These are phyloP conservation scores for Cladosporium colombiae DNA, from an alignment of 2,329 filamentous ascomycete genomes.

Conservation along the genomic window DNA sequence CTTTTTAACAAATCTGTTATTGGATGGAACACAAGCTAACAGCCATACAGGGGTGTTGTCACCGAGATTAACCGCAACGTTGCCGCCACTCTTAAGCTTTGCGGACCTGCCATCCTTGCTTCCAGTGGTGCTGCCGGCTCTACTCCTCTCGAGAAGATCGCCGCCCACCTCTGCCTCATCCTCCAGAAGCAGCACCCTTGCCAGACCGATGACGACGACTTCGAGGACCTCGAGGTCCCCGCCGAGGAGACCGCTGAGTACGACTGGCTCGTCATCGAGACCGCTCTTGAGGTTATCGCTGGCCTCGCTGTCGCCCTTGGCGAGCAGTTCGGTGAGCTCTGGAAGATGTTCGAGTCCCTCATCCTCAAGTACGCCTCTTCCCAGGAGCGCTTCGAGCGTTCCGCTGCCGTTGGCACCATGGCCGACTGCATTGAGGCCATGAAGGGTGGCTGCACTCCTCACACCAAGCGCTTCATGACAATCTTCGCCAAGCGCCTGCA, in stretches of 20 bases:
- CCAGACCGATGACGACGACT: slow-evolving; percentile 84
- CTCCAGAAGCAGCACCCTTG: slow-evolving; percentile 90
- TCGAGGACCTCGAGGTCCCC: slow-evolving; percentile 71
- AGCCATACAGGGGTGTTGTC: slow-evolving; percentile 68
- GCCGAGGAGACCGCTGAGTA: slow-evolving; percentile 83
- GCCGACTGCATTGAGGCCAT: slow-evolving; percentile 89
- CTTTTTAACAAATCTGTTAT: slow-evolving; percentile 7
- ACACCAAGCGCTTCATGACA: slow-evolving; percentile 74
- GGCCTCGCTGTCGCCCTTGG: slow-evolving; percentile 83
- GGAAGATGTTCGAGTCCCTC: slow-evolving; percentile 94
- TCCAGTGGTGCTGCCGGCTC: slow-evolving; percentile 59
- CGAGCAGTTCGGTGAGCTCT: slow-evolving; percentile 77
- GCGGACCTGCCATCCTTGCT: slow-evolving; percentile 81
- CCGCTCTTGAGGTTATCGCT: slow-evolving; percentile 85
- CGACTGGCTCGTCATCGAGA: slow-evolving; percentile 96
- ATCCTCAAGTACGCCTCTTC: slow-evolving; percentile 85
- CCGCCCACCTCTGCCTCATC: slow-evolving; percentile 73
- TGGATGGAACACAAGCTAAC: slow-evolving; percentile 44
- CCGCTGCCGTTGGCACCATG: slow-evolving; percentile 85
- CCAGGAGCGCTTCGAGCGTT: slow-evolving; percentile 82
- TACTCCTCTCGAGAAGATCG: slow-evolving; percentile 57
- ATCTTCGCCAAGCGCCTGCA: slow-evolving; percentile 81
- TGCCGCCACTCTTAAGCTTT: slow-evolving; percentile 84
- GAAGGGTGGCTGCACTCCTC: slow-evolving; percentile 76
- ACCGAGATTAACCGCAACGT: slow-evolving; percentile 95